Evolutionary conservation across 2,329 filamentous ascomycete genomes (phyloP).

Genomic region (Pseudogymnoascus sp.): DNA sequence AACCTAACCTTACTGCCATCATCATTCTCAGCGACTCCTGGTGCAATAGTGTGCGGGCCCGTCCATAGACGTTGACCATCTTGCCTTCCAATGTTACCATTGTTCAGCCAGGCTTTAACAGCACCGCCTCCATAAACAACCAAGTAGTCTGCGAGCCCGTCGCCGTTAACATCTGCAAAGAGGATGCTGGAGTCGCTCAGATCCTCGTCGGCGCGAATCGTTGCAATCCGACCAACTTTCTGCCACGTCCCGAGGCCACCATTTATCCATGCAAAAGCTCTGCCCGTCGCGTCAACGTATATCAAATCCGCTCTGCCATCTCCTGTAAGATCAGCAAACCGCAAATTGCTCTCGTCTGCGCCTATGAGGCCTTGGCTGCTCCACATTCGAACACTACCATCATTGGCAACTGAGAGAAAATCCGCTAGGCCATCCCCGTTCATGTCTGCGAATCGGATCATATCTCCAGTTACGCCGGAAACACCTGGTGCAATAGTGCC

Average conservation of each 20-base stretch:
- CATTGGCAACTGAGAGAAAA: neutral
- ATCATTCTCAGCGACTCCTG: neutral
- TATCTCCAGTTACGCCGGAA: neutral
- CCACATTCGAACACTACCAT: neutral
- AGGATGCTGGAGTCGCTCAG: neutral
- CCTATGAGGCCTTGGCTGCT: too few relatives aligned
- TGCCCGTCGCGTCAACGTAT: constrained; percentile 9
- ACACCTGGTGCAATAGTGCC: neutral
- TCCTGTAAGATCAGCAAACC: constrained; percentile 32
- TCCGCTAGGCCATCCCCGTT: neutral
- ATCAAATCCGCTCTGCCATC: constrained; percentile 25
- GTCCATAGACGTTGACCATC: neutral
- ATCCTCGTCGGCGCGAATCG: neutral
- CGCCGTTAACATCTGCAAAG: constrained; percentile 9
- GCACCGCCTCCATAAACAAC: constrained; percentile 8
- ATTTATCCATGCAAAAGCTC: neutral
- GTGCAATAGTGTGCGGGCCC: neutral
- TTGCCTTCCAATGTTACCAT: constrained; percentile 2
- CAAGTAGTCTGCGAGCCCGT: constrained; percentile 7
- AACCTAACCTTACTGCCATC: neutral
- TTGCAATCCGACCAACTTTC: constrained; percentile 1
- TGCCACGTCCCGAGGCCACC: neutral
- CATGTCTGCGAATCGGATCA: neutral
- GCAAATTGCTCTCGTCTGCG: constrained; percentile 29
- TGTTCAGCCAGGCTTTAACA: constrained; percentile 9